These are phyloP conservation scores for Claviceps paspali DNA, from an alignment of 2,329 filamentous ascomycete species.

Conservation along the genomic window DNA sequence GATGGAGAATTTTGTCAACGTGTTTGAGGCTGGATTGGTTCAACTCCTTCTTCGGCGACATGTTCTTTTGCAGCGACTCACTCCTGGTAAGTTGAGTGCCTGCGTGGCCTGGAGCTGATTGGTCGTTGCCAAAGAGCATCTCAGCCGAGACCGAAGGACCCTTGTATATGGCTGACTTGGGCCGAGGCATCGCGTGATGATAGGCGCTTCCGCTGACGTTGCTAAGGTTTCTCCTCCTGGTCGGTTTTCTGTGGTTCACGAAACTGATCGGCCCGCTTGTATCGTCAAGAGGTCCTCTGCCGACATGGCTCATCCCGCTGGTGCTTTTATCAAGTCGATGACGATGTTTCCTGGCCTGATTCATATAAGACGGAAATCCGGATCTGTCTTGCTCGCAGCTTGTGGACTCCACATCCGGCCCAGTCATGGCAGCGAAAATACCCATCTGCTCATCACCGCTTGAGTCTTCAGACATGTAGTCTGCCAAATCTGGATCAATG, in stretches of 20 bases:
- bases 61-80: slow-evolving; percentile 64
- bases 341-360: slow-evolving; percentile 60
- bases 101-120: slow-evolving; percentile 24
- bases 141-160: slow-evolving; percentile 38
- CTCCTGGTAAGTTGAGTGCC: slow-evolving; percentile 50
- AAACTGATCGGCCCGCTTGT: slow-evolving; percentile 38
- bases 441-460: slow-evolving; percentile 87
- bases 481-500: slow-evolving; percentile 88
- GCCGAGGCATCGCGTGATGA: slow-evolving; percentile 58
- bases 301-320: slow-evolving; percentile 52
- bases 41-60: slow-evolving; percentile 63
- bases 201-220: slow-evolving; percentile 56
- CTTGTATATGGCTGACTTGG: slow-evolving; percentile 41
- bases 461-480: slow-evolving; percentile 91
- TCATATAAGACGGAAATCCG: slow-evolving; percentile 57
- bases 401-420: slow-evolving; percentile 44
- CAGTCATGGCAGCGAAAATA: slow-evolving; percentile 64
- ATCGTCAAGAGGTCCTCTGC: slow-evolving; percentile 52
- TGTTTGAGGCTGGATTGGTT: slow-evolving; percentile 80
- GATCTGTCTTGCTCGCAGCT: slow-evolving; percentile 61
- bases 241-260: slow-evolving; percentile 43
- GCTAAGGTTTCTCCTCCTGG: slow-evolving; percentile 68
- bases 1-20: slow-evolving; percentile 69
- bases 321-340: slow-evolving; percentile 59
- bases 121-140: slow-evolving; percentile 32